Evolutionary conservation across 148 eudicot genomes (phyloP).

Genomic region (Camellia lanceoleosa): DNA sequence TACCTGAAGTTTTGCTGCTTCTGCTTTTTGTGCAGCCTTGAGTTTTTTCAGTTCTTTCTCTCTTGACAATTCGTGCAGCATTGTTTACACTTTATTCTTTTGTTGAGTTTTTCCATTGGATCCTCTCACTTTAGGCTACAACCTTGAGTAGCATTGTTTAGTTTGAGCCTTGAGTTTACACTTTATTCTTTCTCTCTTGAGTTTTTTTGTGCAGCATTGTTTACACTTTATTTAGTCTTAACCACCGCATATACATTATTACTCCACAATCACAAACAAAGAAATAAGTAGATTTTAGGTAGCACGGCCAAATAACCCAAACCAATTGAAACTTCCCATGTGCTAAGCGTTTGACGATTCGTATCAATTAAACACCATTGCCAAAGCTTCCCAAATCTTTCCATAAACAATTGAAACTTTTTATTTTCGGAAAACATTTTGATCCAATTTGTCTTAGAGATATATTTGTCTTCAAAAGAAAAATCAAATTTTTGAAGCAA

Average conservation of each 20-base stretch:
- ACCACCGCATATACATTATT: background rate
- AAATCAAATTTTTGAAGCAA: background rate
- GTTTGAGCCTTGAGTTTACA: too few species aligned
- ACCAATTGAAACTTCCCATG: background rate
- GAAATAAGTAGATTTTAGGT: background rate
- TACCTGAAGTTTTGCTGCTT: slow-evolving; percentile 67
- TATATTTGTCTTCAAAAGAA: too few species aligned
- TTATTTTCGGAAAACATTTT: background rate
- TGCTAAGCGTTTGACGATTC: background rate
- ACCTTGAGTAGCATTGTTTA: too few species aligned
- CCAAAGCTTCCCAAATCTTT: background rate
- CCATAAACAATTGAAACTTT: background rate
- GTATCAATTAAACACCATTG: background rate
- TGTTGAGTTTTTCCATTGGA: too few species aligned
- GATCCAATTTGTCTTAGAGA: background rate
- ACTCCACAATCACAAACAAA: background rate
- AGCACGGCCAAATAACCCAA: background rate
- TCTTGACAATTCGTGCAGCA: slow-evolving; percentile 54
- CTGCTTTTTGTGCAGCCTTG: slow-evolving; percentile 85
- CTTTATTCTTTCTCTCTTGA: too few species aligned
- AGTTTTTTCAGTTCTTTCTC: slow-evolving; percentile 72
- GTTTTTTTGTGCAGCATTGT: too few species aligned
- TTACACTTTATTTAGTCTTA: background rate
- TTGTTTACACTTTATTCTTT: background rate
- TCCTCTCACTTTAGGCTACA: too few species aligned